phyloP scores from a whole-genome alignment of 2,329 filamentous ascomycete genomes.

The Pseudocercospora vitis region DNA sequence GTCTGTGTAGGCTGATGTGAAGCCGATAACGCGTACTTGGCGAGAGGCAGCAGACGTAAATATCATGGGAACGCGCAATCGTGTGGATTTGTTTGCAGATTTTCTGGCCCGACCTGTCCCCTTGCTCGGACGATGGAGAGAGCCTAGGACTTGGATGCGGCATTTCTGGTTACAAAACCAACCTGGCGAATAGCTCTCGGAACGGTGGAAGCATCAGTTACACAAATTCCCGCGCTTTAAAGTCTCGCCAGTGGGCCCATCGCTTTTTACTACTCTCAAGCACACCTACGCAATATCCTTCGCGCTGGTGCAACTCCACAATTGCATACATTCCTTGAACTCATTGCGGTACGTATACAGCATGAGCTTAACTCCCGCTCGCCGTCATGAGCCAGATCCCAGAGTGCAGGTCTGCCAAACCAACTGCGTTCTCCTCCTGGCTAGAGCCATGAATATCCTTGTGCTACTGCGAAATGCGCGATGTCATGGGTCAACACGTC shows the following conservation, averaged over 20 bases:
- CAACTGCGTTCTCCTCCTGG: slow-evolving; percentile 54
- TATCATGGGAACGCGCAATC: too few relatives aligned
- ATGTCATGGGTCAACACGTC: slow-evolving; percentile 50
- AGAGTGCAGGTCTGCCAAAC: slow-evolving; percentile 51
- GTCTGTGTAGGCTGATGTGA: too few relatives aligned
- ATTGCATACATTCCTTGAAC: slow-evolving; percentile 45
- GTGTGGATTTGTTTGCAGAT: too few relatives aligned
- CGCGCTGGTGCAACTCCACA: slow-evolving; percentile 39
- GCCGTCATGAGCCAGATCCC: slow-evolving; percentile 50
- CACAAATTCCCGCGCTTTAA: too few relatives aligned
- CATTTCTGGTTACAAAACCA: too few relatives aligned
- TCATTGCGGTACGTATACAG: slow-evolving; percentile 41
- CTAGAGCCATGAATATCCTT: slow-evolving; percentile 59
- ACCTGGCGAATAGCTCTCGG: too few relatives aligned
- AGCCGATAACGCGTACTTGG: too few relatives aligned
- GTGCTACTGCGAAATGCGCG: slow-evolving; percentile 56
- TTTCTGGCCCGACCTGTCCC: too few relatives aligned
- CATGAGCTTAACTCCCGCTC: slow-evolving; percentile 43
- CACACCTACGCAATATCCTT: slow-evolving; percentile 39
- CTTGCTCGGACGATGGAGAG: too few relatives aligned
- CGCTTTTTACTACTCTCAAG: slow-evolving; percentile 33
- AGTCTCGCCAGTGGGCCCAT: slow-evolving; percentile 40
- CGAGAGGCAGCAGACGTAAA: too few relatives aligned
- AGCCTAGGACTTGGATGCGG: too few relatives aligned
- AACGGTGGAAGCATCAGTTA: too few relatives aligned